Base-by-base conservation (phyloP, 2,329 filamentous ascomycete species). In the Diaporthe citrichinensis region DNA sequence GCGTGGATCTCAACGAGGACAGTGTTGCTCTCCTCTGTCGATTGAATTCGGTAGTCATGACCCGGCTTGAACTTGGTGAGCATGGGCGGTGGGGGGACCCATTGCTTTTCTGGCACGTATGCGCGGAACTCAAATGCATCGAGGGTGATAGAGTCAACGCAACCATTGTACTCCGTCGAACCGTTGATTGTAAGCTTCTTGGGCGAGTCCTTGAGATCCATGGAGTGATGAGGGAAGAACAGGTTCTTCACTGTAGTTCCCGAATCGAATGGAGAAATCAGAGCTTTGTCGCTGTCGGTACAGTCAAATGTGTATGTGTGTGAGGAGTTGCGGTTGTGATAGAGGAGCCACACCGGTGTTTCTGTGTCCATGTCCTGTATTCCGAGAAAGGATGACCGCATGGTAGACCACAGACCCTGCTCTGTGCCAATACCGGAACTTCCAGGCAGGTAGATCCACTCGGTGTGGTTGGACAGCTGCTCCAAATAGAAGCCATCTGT, bases 171-270 rank as follows among this genome's bases (percentile, higher is more conserved):
- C 2, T 85, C 79, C 0, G 80, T 83, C 0, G 87, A 87, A 4
- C 85, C 85, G 73, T 88, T 86, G 58, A 90, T 83, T 12, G 85
- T 85, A 39, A 90, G 83, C 67, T 83, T 83, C 12, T 84, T 82
- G 1, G 84, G 81, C 2, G 88, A 87, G 2, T 82, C 81, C 65
- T 84, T 84, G 20, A 92, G 82, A 0, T 84, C 87, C 73, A 87
- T 84, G 77, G 90, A 87, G 46, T 92, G 90, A 78, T 90, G 90
- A 0, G 91, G 91, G 79, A 89, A 90, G 80, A 93, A 91, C n/a
- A 93, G 80, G 79, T 92, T 92, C 80, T 90, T 91, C 77, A 93
- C 91, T 0, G 85, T 90, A 0, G 87, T 90, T 20, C 86, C 87
- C 4, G 82, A 86, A 7, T 83, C 82, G 75, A 89, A 93, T 0